Evolutionary conservation across 306 rosid genomes (phyloP), one percentile per base, ranked within the genome.

Genomic region (Luffa aegyptiaca): DNA sequence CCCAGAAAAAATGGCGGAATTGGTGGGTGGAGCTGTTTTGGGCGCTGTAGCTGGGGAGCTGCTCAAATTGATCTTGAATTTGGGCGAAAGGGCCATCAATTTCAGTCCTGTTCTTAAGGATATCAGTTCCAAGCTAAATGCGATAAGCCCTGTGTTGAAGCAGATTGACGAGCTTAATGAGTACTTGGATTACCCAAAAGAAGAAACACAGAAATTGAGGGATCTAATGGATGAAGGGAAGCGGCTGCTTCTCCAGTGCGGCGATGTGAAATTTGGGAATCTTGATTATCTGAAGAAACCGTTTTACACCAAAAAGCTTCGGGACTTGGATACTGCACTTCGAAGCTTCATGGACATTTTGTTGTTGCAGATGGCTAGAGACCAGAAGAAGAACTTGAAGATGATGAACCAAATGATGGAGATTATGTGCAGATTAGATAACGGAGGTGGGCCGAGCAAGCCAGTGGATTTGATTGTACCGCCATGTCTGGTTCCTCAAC

Each of bases 241-340:
- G 20, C 12, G 18, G 44, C 87, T 92, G 0, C 74, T 92, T 75
- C 57, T 31, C 0, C 57, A 83, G 55, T 90, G 89, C 80, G 36
- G 39, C 5, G 18, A 86, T 53, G 49, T 85, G 16, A 31, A 44
- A 4, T 52, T 82, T 86, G 88, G 89, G 91, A 75, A 86, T 2
- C 42, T 57, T 75, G 53, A 49, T 75, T 75, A 33, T 36, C 80
- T 14, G 42, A 48, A 46, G 6, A 84, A 26, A 65, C 82, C 82
- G 0, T 17, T 35, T 2, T 87, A 84, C 77, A 84, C 81, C 45
- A 61, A 81, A 21, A 10, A 87, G 42, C 90, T 92, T 73, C 26
- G 68, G 17, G 83, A 10, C 0, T 77, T 90, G 80, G 81, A 89
- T 13, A 10, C 33, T 5, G 48, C 76, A 1, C 84, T 90, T 12